Conservation (phyloP, 306 rosid genomes). For the Gleditsia sinensis region DNA sequence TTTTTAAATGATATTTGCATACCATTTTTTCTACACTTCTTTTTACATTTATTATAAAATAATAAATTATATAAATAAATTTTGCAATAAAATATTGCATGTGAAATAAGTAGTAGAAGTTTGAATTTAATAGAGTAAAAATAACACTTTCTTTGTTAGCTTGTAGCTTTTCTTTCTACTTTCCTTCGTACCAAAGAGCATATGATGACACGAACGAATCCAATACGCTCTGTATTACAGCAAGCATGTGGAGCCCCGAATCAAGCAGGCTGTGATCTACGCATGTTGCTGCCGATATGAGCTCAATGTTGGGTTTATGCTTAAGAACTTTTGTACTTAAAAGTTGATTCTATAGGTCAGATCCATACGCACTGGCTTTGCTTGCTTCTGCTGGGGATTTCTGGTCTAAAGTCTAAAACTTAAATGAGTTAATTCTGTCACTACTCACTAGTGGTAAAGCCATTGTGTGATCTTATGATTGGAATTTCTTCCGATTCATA, state of each 20-base stretch:
- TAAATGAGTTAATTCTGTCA: constrained; percentile 7
- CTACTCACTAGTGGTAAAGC: background rate
- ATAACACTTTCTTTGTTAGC: background rate
- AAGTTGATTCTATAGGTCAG: background rate
- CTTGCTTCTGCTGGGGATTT: background rate
- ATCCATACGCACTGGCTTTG: background rate
- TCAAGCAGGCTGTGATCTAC: background rate
- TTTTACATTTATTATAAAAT: too few relatives aligned
- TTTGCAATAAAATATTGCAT: too few relatives aligned
- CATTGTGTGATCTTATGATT: background rate
- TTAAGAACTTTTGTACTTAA: background rate
- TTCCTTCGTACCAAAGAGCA: constrained; percentile 26
- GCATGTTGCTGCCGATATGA: constrained; percentile 1
- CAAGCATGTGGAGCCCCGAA: constrained; percentile 26
- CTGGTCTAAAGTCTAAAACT: background rate
- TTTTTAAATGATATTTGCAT: too few relatives aligned
- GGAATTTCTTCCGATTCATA: background rate
- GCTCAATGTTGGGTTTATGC: background rate
- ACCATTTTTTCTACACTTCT: too few relatives aligned
- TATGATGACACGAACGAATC: constrained; percentile 30
- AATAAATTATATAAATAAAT: too few relatives aligned
- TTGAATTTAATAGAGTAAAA: too few relatives aligned
- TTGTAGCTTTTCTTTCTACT: constrained; percentile 15
- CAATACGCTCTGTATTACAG: constrained; percentile 18
- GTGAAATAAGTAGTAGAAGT: too few relatives aligned